Base-by-base conservation (phyloP, 164 flowering plant species). In the Chloranthus sessilifolius region DNA sequence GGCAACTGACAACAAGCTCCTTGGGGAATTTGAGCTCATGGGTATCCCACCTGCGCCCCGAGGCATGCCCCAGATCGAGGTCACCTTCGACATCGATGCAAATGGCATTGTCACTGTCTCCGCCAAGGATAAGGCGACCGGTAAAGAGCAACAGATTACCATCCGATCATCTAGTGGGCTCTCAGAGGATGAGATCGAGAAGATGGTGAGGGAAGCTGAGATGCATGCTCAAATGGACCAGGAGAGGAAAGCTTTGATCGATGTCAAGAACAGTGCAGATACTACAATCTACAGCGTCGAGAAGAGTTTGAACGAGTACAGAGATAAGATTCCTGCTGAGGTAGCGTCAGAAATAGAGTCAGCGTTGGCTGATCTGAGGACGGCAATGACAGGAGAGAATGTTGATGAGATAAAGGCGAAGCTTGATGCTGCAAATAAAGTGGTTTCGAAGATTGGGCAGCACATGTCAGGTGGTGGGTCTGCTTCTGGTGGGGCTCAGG, bases 11-110 rank as follows among this genome's bases (percentile, higher is more conserved):
- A 74, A 77, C 73, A 77, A 77, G 61, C 60, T 64, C 16, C 56
- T 74, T 7, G 82, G 77, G 23, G 79, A 74, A 47, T 77, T 77
- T 46, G 82, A 77, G 27, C 82, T 77, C 19, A 44, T 62, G 25
- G 82, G 82, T 15, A 60, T 77, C 43, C 82, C 79, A 34, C 79
- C 79, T n/a, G 75, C 82, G 5, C 79, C 82, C 3, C 66, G 82
- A 45, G 79, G 82, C 37, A 35, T 69, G 64, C 82, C 82, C 1
- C 79, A 77, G 59, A 74, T 74, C 27, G 82, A 77, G 57, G 82
- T 77, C 34, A 63, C 82, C 10, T 77, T 77, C 12, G 82, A 77
- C 46, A 77, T 77, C 14, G 82, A 77, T 67, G 79, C 82, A 54
- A 74, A 74, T 54, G 82, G 79, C 2, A 77, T 74, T 27, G 82